Evolutionary conservation across 1,284 basidiomycete genomes (phyloP).

Genomic region (Entoloma clypeatum): DNA sequence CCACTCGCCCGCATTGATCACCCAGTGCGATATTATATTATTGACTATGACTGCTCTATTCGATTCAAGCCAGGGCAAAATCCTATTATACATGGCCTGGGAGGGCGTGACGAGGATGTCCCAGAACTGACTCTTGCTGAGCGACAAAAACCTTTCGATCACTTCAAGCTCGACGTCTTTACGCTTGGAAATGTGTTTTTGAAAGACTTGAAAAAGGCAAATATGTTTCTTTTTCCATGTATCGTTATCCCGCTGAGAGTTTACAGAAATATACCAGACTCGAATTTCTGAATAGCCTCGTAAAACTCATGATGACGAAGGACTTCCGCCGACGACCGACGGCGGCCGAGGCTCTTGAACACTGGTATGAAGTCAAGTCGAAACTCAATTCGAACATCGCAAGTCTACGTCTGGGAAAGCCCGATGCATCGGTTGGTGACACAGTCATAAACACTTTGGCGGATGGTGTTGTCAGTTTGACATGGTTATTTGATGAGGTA

Average conservation of each 20-base stretch:
- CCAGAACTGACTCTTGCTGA: slow-evolving; percentile 25
- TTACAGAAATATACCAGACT: slow-evolving; percentile 24
- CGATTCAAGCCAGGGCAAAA: slow-evolving; percentile 20
- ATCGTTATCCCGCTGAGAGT: neutral
- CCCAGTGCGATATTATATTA: slow-evolving; percentile 29
- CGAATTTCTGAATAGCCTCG: slow-evolving; percentile 22
- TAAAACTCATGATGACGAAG: slow-evolving; percentile 22
- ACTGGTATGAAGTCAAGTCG: too few species aligned
- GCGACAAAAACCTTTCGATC: slow-evolving; percentile 25
- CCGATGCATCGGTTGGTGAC: too few species aligned
- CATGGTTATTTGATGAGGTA: too few species aligned
- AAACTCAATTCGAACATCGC: too few species aligned
- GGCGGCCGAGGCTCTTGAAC: too few species aligned
- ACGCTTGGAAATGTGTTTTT: too few species aligned
- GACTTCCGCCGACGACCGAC: too few species aligned
- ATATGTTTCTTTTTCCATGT: neutral
- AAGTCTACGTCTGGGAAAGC: too few species aligned
- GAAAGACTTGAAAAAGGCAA: slow-evolving; percentile 23
- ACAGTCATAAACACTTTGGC: too few species aligned
- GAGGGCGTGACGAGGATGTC: slow-evolving; percentile 25
- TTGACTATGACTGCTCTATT: slow-evolving; percentile 28
- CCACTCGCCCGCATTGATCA: slow-evolving; percentile 24
- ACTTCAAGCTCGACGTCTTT: slow-evolving; percentile 28
- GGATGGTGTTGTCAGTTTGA: too few species aligned
- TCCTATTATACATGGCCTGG: slow-evolving; percentile 22